These are phyloP conservation scores for Talaromyces sp. DNA, from an alignment of 2,329 filamentous ascomycete genomes.

Conservation along the genomic window DNA sequence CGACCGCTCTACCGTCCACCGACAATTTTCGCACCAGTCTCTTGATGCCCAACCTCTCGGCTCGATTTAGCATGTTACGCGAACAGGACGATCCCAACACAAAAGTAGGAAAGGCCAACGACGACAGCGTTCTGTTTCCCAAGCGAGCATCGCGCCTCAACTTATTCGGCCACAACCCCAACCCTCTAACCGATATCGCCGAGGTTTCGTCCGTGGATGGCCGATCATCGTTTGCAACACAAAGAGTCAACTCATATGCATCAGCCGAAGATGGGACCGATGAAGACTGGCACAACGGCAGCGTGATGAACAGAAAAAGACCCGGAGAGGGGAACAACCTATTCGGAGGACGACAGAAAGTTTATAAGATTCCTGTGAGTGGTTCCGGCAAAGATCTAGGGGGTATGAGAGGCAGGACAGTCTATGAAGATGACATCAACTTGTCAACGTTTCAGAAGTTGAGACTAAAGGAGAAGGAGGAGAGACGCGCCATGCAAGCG, in stretches of 20 bases:
- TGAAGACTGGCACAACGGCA: constrained; percentile 63
- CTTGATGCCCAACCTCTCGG: constrained; percentile 90
- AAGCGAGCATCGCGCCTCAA: constrained; percentile 74
- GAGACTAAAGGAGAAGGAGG: constrained; percentile 53
- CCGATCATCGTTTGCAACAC: constrained; percentile 57
- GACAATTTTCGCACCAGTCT: constrained; percentile 95
- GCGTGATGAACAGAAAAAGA: constrained; percentile 79
- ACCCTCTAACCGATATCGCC: constrained; percentile 74
- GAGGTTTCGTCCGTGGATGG: constrained; percentile 80
- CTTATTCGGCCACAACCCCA: constrained; percentile 63
- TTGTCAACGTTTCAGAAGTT: constrained; percentile 80
- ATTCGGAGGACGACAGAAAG: constrained; percentile 93
- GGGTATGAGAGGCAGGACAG: constrained; percentile 59
- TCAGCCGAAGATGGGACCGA: constrained; percentile 58
- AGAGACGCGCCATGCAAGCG: constrained; percentile 36
- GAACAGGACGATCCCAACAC: constrained; percentile 91
- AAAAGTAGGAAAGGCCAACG: constrained; percentile 87
- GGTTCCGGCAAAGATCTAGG: constrained; percentile 28
- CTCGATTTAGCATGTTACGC: constrained; percentile 92
- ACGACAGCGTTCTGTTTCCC: constrained; percentile 85
- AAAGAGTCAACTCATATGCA: constrained; percentile 63
- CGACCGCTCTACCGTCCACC: constrained; percentile 68
- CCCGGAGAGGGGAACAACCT: constrained; percentile 86
- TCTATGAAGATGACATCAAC: constrained; percentile 85
- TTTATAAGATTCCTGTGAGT: constrained; percentile 74